Base-by-base conservation (phyloP, 2,329 filamentous ascomycete species). In the Penicillium sp. region DNA sequence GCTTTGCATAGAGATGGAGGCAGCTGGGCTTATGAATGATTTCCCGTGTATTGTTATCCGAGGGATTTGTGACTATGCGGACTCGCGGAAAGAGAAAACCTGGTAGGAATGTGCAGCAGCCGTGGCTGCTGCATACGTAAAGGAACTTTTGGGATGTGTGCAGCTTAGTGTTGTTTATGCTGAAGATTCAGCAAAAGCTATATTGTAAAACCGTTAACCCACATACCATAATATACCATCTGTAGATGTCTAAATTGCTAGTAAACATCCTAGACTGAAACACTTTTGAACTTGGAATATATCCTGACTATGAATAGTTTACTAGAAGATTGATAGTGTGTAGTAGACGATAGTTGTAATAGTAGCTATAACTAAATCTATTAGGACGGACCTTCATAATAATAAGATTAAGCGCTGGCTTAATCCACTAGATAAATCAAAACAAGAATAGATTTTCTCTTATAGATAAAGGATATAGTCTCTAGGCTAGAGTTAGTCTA, bases 61-160 rank as follows among this genome's bases (percentile, higher is more conserved):
- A 32, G 56, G 59, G 12, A 58, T 58, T 13, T 58, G 50, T 15
- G 54, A 61, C 36, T 61, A 61, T 21, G 50, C 59, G 2, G 54
- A 61, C 32, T 58, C 56, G 9, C 52, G 60, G 23, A 59, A 59
- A 40, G 54, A 59, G 17, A 39, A 59, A 37, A 21, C 13, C 21
- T 60, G 55, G 58, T 51, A 55, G 45, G 23, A 41, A 10, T 60
- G 54, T 24, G 55, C 55, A 17, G 41, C 53, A 1, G 55, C 49
- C 1, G 49, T 37, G 4, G 52, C 58, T 1, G 52, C 58, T 23
- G 53, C 58, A 10, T 58, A 58, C 45, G 44, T 36, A 13, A 62
- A 52, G 42, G 56, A 52, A 29, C 49, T 56, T 54, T 42, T 48
- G 8, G n/a, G 12, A 5, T 36, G 49, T 27, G 33, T 53, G 29